Evolutionary conservation across 192 early-diverging fungal species (phyloP).

Genomic region (Backusella westeae): DNA sequence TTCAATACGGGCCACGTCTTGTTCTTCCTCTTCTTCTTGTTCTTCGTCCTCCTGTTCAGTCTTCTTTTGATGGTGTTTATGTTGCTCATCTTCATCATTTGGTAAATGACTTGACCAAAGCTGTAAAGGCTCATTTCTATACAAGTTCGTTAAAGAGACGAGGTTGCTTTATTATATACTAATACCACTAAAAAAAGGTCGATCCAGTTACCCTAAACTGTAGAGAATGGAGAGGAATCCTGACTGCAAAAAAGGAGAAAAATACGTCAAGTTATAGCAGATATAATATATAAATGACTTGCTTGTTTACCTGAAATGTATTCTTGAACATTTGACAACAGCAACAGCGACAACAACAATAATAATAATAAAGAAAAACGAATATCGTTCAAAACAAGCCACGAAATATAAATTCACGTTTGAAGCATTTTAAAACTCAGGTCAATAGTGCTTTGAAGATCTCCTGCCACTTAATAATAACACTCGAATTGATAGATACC

Average conservation of each 20-base stretch:
- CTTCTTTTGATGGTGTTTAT: neutral
- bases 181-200: neutral
- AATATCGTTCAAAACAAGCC: neutral
- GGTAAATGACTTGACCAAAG: conserved; percentile 68
- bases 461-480: no score
- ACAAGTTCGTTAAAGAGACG: neutral
- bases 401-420: neutral
- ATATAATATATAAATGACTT: neutral
- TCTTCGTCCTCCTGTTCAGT: neutral
- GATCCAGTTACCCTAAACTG: conserved; percentile 69
- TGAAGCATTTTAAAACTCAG: neutral
- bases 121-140: conserved; percentile 64
- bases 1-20: conserved; percentile 65
- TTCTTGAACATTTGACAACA: conserved; percentile 68
- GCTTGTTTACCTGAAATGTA: conserved; percentile 65
- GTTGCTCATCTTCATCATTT: conserved; percentile 20
- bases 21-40: conserved; percentile 6
- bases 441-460: no score
- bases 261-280: neutral
- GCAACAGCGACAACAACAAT: neutral
- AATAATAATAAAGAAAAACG: neutral
- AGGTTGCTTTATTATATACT: conserved; percentile 11
- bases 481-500: neutral
- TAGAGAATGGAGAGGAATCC: conserved; percentile 90
- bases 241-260: conserved; percentile 48